phyloP scores from a whole-genome alignment of 805 yeast species.

The Allodekkera sacchari region DNA sequence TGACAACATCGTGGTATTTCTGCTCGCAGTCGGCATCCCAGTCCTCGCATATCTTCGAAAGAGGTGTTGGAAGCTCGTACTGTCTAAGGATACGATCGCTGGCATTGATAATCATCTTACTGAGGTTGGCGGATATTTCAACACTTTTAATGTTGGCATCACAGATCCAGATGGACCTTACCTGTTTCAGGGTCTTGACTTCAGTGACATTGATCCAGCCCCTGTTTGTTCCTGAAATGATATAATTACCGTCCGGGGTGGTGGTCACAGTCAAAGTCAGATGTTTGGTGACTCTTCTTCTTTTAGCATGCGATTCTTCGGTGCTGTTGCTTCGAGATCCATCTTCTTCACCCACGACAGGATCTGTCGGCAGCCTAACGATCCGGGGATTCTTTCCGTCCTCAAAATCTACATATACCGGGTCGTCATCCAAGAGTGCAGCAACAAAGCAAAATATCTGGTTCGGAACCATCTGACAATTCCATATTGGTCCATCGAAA shows the following conservation, averaged over 20 bases:
- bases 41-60: constrained; percentile 14
- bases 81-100: constrained; percentile 73
- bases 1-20: constrained; percentile 84
- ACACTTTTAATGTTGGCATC: constrained; percentile 65
- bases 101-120: constrained; percentile 63
- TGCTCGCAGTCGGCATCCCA: constrained; percentile 36
- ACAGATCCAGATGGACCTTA: constrained; percentile 44
- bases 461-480: constrained; percentile 46
- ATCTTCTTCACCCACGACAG: constrained; percentile 8
- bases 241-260: constrained; percentile 43
- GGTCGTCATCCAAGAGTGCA: constrained; percentile 55
- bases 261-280: constrained; percentile 43
- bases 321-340: constrained; percentile 11
- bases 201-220: constrained; percentile 60
- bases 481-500: constrained; percentile 73
- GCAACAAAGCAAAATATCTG: constrained; percentile 43
- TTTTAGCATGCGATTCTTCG: constrained; percentile 13
- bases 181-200: constrained; percentile 21
- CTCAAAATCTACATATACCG: constrained; percentile 40
- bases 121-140: constrained; percentile 47
- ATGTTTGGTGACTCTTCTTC: constrained; percentile 22
- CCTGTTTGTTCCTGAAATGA: constrained; percentile 71
- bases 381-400: constrained; percentile 12
- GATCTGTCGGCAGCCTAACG: constrained; percentile 11
- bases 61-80: constrained; percentile 28